Conservation (phyloP, 768 basidiomycete species). For the Pholiota molesta region DNA sequence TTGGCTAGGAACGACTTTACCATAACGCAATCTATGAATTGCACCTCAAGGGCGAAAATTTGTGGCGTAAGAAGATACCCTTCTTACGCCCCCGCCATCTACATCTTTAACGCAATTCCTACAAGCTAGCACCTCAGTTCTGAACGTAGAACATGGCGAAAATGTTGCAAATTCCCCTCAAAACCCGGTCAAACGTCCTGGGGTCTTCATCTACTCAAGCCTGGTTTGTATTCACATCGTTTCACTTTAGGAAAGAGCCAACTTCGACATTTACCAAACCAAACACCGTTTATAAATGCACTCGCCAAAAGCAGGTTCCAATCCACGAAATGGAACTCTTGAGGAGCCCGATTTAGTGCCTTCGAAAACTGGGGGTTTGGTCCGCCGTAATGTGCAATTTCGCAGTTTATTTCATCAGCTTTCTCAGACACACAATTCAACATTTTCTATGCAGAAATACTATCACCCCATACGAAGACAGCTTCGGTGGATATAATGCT, state of each 20-base stretch:
- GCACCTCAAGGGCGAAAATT: conserved; percentile 2
- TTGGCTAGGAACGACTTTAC: conserved; percentile 25
- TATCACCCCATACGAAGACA: neutral
- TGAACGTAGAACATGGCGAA: neutral
- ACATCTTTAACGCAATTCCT: neutral
- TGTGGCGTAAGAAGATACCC: too few relatives aligned
- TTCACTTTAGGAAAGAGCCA: neutral
- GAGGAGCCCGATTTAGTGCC: neutral
- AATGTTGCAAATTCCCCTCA: neutral
- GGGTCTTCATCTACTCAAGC: neutral
- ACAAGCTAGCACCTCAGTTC: neutral
- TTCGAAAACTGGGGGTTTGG: neutral
- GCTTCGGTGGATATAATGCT: conserved; percentile 5
- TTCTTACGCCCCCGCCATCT: conserved; percentile 5
- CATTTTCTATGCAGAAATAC: neutral
- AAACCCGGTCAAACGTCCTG: neutral
- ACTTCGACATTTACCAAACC: too few relatives aligned
- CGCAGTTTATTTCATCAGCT: neutral
- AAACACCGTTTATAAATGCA: neutral
- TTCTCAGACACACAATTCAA: neutral
- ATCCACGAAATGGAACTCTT: neutral
- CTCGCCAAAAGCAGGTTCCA: neutral
- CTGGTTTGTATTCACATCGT: neutral
- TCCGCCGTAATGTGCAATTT: neutral
- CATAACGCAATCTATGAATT: conserved; percentile 17